A percentile compares a stretch with the other conserved stretches of the same genome.
phyloP scores from a whole-genome alignment of 371 early-diverging fungal species.

The Rozella allomycis region DNA sequence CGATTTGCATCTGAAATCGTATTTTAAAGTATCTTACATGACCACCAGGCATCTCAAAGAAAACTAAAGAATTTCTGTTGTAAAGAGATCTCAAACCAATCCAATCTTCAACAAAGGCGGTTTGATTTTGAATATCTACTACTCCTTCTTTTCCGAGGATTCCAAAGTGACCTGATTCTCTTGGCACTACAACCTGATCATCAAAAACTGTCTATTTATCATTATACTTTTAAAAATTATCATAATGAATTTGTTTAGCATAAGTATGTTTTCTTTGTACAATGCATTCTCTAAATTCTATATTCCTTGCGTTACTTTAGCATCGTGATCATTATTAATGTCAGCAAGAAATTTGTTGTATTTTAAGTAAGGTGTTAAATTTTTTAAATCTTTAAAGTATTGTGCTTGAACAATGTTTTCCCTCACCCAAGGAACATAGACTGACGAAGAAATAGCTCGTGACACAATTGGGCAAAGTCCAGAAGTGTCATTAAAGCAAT shows the following conservation, averaged over 20 bases:
- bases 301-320: too few species aligned
- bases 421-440: slow-evolving; percentile 56
- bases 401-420: slow-evolving; percentile 70
- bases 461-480: slow-evolving; percentile 37
- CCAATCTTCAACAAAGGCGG: too few species aligned
- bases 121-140: too few species aligned
- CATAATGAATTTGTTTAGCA: slow-evolving; percentile 47
- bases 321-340: slow-evolving; percentile 42
- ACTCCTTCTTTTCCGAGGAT: too few species aligned
- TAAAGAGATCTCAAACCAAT: too few species aligned
- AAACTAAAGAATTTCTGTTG: too few species aligned
- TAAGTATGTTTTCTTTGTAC: slow-evolving; percentile 29
- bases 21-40: too few species aligned
- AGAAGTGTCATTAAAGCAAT: not conserved
- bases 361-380: slow-evolving; percentile 32
- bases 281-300: slow-evolving; percentile 23
- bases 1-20: too few species aligned
- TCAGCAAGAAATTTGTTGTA: slow-evolving; percentile 58
- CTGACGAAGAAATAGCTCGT: slow-evolving; percentile 37
- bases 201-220: too few species aligned
- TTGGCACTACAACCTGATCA: slow-evolving; percentile 56
- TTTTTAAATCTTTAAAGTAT: slow-evolving; percentile 38
- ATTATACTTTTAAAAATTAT: too few species aligned
- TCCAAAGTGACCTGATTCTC: slow-evolving; percentile 29
- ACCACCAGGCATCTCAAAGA: too few species aligned